Percentiles rank a stretch among this genome's conserved stretches.
These are phyloP conservation scores for Pugionium cornutum DNA, from an alignment of 345 rosid genomes.

Conservation along the genomic window DNA sequence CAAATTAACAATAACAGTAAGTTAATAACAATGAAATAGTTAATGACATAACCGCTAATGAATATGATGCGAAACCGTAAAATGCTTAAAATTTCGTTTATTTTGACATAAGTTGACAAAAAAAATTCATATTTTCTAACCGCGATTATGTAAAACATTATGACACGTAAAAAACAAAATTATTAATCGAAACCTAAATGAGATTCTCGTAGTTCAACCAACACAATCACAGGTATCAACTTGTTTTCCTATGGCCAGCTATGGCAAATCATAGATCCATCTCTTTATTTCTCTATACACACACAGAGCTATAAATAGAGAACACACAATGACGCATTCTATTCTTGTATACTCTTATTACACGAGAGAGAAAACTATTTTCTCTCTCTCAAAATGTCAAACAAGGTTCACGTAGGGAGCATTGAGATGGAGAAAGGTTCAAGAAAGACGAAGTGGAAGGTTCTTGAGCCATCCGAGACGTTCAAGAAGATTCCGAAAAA, in stretches of 20 bases:
- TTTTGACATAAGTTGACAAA: too few relatives aligned
- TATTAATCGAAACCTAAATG: constrained; percentile 6
- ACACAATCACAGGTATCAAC: constrained; percentile 31
- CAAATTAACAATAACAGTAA: too few relatives aligned
- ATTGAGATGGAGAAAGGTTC: constrained; percentile 28
- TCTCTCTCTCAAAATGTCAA: constrained; percentile 35
- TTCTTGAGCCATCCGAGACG: constrained; percentile 35
- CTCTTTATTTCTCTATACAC: constrained; percentile 4
- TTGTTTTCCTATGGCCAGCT: constrained; percentile 17
- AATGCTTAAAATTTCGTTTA: too few relatives aligned
- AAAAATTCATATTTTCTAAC: too few relatives aligned
- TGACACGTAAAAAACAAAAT: background rate
- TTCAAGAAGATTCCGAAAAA: constrained; percentile 44
- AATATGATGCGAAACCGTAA: too few relatives aligned
- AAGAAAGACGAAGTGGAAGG: constrained; percentile 37
- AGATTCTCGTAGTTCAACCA: constrained; percentile 34
- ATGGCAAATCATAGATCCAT: constrained; percentile 25
- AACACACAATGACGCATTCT: constrained; percentile 16
- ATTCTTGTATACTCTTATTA: constrained; percentile 22
- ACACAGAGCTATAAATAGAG: constrained; percentile 28
- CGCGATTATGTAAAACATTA: background rate
- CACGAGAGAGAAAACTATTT: constrained; percentile 8
- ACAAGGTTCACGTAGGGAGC: constrained; percentile 38
- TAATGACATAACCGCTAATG: too few relatives aligned
- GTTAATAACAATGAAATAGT: too few relatives aligned